These are phyloP conservation scores for Pseudovirgaria hyperparasitica DNA, from an alignment of 2,329 filamentous ascomycete species.

Conservation along the genomic window DNA sequence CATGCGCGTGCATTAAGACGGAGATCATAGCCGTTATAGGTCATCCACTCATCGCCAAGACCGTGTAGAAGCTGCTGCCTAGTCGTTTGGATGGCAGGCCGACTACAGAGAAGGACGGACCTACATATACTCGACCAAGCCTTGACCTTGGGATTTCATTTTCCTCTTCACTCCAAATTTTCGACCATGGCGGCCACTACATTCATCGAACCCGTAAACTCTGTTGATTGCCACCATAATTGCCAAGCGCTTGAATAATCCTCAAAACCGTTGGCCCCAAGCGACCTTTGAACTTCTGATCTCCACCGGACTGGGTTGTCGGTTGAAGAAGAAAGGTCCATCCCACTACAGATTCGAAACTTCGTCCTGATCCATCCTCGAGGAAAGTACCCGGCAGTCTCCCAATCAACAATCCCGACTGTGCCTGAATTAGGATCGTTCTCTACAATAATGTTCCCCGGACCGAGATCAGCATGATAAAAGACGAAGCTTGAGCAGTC, in stretches of 20 bases:
- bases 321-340: slow-evolving; percentile 12
- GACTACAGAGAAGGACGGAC: too few species aligned
- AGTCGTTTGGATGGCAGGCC: too few species aligned
- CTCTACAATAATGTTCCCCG: slow-evolving; percentile 18
- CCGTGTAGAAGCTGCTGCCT: too few species aligned
- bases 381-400: slow-evolving; percentile 18
- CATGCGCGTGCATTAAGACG: too few species aligned
- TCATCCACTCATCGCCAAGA: too few species aligned
- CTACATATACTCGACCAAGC: too few species aligned
- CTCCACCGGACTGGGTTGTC: slow-evolving; percentile 4
- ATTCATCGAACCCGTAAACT: slow-evolving; percentile 2
- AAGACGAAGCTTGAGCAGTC: slow-evolving; percentile 16
- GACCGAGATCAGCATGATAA: slow-evolving; percentile 19
- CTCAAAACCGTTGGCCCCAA: slow-evolving; percentile 5
- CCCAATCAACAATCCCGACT: slow-evolving; percentile 20
- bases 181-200: slow-evolving; percentile 1
- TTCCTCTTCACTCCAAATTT: neutral
- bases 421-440: slow-evolving; percentile 5
- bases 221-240: slow-evolving; percentile 3
- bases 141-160: too few species aligned
- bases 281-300: slow-evolving; percentile 4
- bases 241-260: slow-evolving; percentile 3
- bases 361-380: slow-evolving; percentile 21
- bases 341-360: slow-evolving; percentile 16
- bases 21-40: too few species aligned